These are phyloP conservation scores for Helicostylum pulchrum DNA, from an alignment of 192 early-diverging fungal genomes.

Conservation along the genomic window DNA sequence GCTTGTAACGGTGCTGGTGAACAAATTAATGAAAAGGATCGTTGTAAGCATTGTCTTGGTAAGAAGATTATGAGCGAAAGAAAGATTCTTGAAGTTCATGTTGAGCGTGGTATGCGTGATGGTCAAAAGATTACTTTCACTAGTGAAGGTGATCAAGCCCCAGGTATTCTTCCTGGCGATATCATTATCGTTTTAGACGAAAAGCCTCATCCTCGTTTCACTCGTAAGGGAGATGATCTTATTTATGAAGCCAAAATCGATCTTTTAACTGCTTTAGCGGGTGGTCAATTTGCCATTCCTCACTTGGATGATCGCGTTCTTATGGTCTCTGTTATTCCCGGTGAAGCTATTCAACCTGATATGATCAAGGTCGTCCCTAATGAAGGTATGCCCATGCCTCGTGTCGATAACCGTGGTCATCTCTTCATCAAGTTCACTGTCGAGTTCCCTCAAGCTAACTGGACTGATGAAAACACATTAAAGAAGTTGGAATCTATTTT, in stretches of 20 bases:
- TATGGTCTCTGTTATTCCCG: slow-evolving; percentile 85
- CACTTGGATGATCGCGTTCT: slow-evolving; percentile 94
- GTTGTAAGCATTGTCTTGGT: slow-evolving; percentile 90
- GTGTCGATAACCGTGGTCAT: slow-evolving; percentile 86
- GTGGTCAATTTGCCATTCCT: slow-evolving; percentile 87
- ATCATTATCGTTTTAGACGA: slow-evolving; percentile 96
- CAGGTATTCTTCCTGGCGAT: slow-evolving; percentile 94
- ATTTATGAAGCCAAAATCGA: slow-evolving; percentile 93
- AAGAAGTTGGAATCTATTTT: slow-evolving; percentile 77
- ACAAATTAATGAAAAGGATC: slow-evolving; percentile 85
- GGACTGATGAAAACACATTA: slow-evolving; percentile 67
- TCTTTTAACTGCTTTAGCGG: slow-evolving; percentile 91
- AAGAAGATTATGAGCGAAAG: slow-evolving; percentile 85
- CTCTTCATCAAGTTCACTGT: slow-evolving; percentile 92
- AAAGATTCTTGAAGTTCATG: slow-evolving; percentile 96
- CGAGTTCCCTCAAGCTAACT: slow-evolving; percentile 86
- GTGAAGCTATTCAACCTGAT: slow-evolving; percentile 93
- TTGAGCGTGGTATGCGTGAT: slow-evolving; percentile 97
- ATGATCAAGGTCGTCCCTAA: slow-evolving; percentile 75
- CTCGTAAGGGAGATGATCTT: slow-evolving; percentile 90
- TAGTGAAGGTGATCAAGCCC: slow-evolving; percentile 97
- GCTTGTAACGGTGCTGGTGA: slow-evolving; percentile 91
- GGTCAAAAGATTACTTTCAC: slow-evolving; percentile 93
- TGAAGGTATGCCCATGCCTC: slow-evolving; percentile 96
- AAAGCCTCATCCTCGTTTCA: slow-evolving; percentile 89